phyloP scores from a whole-genome alignment of 495 filamentous ascomycete genomes.

The Podospora tetraspora region DNA sequence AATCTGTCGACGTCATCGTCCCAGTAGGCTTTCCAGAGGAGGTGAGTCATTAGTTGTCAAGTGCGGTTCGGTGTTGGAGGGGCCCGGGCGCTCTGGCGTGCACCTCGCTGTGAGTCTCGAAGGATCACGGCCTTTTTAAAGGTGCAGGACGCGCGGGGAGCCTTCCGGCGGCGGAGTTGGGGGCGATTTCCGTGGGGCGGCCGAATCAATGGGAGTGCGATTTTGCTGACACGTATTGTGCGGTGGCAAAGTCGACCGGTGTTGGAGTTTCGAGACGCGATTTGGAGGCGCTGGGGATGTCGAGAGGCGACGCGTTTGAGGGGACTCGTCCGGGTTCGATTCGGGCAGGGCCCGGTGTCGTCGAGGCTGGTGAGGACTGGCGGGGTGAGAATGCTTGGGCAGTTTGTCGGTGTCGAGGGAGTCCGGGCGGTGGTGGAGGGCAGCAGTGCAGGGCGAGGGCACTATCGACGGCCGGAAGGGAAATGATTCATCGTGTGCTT shows the following conservation, averaged over 20 bases:
- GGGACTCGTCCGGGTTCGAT: background rate
- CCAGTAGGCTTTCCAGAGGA: conserved; percentile 92
- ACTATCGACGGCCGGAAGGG: background rate
- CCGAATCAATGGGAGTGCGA: conserved; percentile 11
- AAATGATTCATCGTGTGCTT: background rate
- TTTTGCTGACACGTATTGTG: conserved; percentile 7
- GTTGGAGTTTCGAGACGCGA: conserved; percentile 13
- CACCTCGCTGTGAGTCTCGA: conserved; percentile 81
- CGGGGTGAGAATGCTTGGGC: background rate
- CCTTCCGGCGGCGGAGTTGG: conserved; percentile 18
- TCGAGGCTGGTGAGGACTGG: background rate
- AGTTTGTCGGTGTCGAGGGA: background rate
- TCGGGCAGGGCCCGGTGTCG: background rate
- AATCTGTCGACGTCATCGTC: conserved; percentile 94
- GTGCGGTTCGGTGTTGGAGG: conserved; percentile 18
- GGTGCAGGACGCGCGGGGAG: conserved; percentile 45
- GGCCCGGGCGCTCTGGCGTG: conserved; percentile 50
- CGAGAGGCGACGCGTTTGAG: background rate
- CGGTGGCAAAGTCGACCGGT: conserved; percentile 4
- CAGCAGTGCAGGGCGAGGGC: background rate
- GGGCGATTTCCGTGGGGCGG: conserved; percentile 5
- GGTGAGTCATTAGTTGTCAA: conserved; percentile 76
- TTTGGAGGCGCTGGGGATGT: background rate
- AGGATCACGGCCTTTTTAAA: conserved; percentile 84
- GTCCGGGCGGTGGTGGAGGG: background rate